A percentile compares a stretch with the other conserved stretches of the same genome.
Conservation (phyloP, 257 asterid species). For the Solanum rostratum region DNA sequence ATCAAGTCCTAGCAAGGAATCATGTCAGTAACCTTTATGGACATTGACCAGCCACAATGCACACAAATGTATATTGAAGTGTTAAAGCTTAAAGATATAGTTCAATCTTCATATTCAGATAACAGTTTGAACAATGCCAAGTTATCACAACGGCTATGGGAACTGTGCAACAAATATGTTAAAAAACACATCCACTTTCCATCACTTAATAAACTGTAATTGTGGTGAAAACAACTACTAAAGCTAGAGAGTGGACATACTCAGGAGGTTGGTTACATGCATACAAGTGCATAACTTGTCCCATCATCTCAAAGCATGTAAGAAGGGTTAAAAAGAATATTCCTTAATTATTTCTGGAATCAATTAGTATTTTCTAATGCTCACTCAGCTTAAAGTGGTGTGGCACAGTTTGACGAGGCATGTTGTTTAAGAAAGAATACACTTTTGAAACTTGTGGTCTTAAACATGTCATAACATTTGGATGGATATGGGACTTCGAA, state of each 20-base stretch:
- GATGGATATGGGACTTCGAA: neutral
- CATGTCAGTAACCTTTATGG: neutral
- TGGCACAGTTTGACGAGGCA: neutral
- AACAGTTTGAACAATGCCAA: neutral
- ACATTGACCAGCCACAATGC: neutral
- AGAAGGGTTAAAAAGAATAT: neutral
- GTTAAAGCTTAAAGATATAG: neutral
- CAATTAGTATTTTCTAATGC: neutral
- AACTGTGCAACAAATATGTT: neutral
- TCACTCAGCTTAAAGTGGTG: neutral
- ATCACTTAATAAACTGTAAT: neutral
- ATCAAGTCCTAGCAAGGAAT: neutral
- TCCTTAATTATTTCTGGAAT: neutral
- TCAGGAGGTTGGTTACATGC: neutral
- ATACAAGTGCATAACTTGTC: neutral
- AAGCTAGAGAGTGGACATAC: neutral
- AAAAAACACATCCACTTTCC: neutral
- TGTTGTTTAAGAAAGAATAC: neutral
- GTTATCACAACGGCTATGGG: neutral
- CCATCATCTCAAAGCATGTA: neutral
- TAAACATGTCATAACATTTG: neutral
- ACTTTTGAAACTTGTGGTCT: neutral
- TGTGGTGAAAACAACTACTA: neutral
- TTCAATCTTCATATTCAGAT: neutral
- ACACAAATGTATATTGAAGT: neutral